Evolutionary conservation across 1,284 basidiomycete genomes (phyloP).

Genomic region (Hemileccinum hortonii): DNA sequence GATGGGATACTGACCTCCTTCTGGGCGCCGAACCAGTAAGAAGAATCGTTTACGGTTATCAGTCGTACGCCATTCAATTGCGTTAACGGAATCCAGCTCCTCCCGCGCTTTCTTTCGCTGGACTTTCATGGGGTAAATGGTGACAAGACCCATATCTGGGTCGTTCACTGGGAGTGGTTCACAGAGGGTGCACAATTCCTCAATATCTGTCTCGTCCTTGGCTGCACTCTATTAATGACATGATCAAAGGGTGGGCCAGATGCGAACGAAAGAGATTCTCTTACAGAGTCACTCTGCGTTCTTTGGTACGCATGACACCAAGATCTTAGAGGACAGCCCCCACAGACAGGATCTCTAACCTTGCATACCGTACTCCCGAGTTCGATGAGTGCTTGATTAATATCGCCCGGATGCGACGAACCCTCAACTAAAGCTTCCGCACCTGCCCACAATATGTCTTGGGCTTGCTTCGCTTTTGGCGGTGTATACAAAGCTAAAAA

Average conservation of each 20-base stretch:
- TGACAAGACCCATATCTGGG: slow-evolving; percentile 44
- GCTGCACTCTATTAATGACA: slow-evolving; percentile 6
- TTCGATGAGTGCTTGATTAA: slow-evolving; percentile 87
- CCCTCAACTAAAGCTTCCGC: slow-evolving; percentile 67
- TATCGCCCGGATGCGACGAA: slow-evolving; percentile 66
- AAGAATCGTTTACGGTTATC: slow-evolving; percentile 53
- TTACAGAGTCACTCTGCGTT: slow-evolving; percentile 10
- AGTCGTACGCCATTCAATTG: slow-evolving; percentile 71
- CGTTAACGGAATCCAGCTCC: slow-evolving; percentile 83
- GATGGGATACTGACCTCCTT: slow-evolving; percentile 59
- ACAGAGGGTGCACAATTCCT: slow-evolving; percentile 75
- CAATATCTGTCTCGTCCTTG: slow-evolving; percentile 53
- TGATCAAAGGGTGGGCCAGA: background rate
- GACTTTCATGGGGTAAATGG: slow-evolving; percentile 84
- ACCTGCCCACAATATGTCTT: slow-evolving; percentile 80
- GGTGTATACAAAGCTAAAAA: slow-evolving; percentile 79
- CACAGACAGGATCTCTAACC: slow-evolving; percentile 75
- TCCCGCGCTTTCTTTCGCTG: slow-evolving; percentile 82
- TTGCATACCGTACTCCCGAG: slow-evolving; percentile 91
- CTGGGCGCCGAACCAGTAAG: slow-evolving; percentile 77
- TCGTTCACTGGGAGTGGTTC: slow-evolving; percentile 51
- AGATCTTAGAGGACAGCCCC: slow-evolving; percentile 64
- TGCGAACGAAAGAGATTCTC: background rate
- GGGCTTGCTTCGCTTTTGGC: slow-evolving; percentile 74
- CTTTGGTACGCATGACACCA: slow-evolving; percentile 67